Evolutionary conservation across 257 asterid genomes (phyloP).

Genomic region (Solanum clarkiae): DNA sequence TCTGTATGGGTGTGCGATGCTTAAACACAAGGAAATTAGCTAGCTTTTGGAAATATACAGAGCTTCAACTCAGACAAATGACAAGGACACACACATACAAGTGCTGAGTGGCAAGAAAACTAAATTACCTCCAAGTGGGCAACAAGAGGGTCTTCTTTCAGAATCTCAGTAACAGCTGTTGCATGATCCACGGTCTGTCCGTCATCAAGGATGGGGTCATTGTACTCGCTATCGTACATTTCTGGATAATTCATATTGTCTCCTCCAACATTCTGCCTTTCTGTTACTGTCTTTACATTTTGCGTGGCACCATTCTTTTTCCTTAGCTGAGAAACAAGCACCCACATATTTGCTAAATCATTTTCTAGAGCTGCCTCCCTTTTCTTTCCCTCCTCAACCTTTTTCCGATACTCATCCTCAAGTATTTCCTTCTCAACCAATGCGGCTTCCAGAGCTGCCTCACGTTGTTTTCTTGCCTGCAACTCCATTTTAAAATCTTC

Average conservation of each 20-base stretch:
- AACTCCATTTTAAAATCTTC: constrained; percentile 79
- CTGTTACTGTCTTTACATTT: constrained; percentile 23
- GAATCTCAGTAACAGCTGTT: constrained; percentile 21
- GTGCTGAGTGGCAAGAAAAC: background rate
- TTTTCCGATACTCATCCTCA: constrained; percentile 75
- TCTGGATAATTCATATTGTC: constrained; percentile 24
- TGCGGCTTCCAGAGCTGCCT: constrained; percentile 76
- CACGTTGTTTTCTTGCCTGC: constrained; percentile 83
- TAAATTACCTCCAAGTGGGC: constrained; percentile 64
- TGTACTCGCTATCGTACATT: constrained; percentile 23
- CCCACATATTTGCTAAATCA: constrained; percentile 99
- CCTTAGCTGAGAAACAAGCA: constrained; percentile 89
- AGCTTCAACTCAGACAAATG: background rate
- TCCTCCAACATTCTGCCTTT: constrained; percentile 16
- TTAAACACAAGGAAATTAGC: background rate
- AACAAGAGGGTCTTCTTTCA: constrained; percentile 77
- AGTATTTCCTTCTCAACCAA: constrained; percentile 75
- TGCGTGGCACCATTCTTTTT: constrained; percentile 40
- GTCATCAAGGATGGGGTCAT: constrained; percentile 25
- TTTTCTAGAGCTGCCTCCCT: constrained; percentile 86
- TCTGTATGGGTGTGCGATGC: background rate
- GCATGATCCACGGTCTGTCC: constrained; percentile 19
- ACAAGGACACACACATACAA: background rate
- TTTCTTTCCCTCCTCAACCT: constrained; percentile 71
- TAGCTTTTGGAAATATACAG: background rate